Conservation (phyloP, 2,329 filamentous ascomycete genomes). For the Dothiorella sarmentorum region DNA sequence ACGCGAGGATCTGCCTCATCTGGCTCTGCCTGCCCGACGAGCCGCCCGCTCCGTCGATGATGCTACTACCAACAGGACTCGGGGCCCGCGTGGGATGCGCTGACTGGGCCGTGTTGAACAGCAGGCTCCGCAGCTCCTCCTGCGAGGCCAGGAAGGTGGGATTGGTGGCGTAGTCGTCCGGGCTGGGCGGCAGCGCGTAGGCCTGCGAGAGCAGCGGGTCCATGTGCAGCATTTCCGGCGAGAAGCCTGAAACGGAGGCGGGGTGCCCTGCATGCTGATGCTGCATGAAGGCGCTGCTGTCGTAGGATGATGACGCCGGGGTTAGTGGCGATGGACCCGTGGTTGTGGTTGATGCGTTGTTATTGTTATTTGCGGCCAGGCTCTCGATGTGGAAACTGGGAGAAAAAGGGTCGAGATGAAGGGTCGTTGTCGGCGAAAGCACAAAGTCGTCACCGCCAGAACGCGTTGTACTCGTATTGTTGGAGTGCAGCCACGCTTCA, state of each 20-base stretch:
- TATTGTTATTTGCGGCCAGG: neutral
- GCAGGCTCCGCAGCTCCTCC: conserved; percentile 27
- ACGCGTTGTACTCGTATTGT: neutral
- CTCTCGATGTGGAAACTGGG: neutral
- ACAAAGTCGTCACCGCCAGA: neutral
- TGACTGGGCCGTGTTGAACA: conserved; percentile 31
- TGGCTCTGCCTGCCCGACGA: conserved; percentile 7
- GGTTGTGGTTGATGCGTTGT: neutral
- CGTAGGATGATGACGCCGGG: neutral
- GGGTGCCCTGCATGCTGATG: neutral
- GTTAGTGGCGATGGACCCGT: neutral
- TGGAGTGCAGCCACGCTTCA: neutral
- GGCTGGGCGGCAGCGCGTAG: neutral
- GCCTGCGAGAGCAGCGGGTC: neutral
- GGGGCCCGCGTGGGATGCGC: conserved; percentile 27
- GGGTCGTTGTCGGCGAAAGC: neutral
- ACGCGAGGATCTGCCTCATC: conserved; percentile 25
- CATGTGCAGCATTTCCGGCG: conserved; percentile 1
- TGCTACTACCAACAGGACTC: conserved; percentile 22
- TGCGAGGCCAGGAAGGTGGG: conserved; percentile 30
- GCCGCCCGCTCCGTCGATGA: neutral
- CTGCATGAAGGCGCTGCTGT: neutral
- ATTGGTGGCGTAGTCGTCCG: conserved; percentile 29
- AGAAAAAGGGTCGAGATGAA: neutral
- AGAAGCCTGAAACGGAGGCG: neutral